phyloP scores from a whole-genome alignment of 805 yeast genomes.

The Wickerhamomyces queroliae region DNA sequence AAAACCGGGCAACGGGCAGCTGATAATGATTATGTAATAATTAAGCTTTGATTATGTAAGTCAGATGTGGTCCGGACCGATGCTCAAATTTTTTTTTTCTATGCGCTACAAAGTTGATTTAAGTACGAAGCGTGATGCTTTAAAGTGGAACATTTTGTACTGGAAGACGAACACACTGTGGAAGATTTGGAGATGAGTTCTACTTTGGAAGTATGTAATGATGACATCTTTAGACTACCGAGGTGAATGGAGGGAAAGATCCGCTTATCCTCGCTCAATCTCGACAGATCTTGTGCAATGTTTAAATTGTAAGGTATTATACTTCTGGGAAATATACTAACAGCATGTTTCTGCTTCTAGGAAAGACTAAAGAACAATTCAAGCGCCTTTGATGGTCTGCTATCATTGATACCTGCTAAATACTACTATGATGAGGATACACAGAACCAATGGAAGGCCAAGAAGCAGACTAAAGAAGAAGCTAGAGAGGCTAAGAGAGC shows the following conservation, averaged over 20 bases:
- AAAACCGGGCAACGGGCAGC: no score
- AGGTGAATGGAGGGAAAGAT: no score
- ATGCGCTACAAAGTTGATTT: neutral
- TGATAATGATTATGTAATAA: neutral
- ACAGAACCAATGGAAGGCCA: slow-evolving; percentile 85
- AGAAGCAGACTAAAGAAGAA: slow-evolving; percentile 67
- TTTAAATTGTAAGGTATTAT: no score
- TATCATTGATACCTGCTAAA: slow-evolving; percentile 90
- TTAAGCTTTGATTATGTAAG: no score
- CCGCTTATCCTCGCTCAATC: no score
- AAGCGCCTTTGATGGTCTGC: slow-evolving; percentile 78
- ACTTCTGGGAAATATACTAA: no score
- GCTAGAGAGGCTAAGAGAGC: slow-evolving; percentile 52
- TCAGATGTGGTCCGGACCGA: neutral
- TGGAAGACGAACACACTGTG: neutral
- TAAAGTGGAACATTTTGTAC: neutral
- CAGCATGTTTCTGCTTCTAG: slow-evolving; percentile 25
- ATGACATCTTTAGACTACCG: no score
- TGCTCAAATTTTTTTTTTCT: neutral
- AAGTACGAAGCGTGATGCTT: neutral
- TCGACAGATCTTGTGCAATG: no score
- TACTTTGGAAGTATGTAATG: slow-evolving; percentile 49
- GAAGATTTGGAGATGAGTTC: slow-evolving; percentile 37
- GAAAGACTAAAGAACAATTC: slow-evolving; percentile 77
- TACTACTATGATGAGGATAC: slow-evolving; percentile 90